Evolutionary conservation across 768 basidiomycete species (phyloP).

Genomic region (Ephemerocybe angulata): DNA sequence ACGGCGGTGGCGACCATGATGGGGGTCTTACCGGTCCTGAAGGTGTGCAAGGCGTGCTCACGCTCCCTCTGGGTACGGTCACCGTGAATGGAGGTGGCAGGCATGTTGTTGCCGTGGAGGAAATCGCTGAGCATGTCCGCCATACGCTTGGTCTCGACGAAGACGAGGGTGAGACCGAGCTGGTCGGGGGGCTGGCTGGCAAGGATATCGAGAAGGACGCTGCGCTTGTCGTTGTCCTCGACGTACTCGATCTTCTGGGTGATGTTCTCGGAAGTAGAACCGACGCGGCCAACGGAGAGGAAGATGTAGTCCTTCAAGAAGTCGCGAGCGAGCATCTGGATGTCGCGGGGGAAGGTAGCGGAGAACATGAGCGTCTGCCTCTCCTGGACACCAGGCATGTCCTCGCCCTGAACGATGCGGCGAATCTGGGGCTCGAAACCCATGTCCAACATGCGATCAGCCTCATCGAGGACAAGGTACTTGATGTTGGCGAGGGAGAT

Average conservation of each 20-base stretch:
- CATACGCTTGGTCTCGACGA: constrained; percentile 99
- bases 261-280: constrained; percentile 98
- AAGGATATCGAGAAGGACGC: constrained; percentile 91
- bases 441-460: constrained; percentile 99
- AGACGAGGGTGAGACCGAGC: constrained; percentile 84
- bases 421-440: constrained; percentile 99
- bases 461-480: constrained; percentile 98
- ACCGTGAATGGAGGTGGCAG: constrained; percentile 96
- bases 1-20: constrained; percentile 98
- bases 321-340: constrained; percentile 93
- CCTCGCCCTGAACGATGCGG: constrained; percentile 95
- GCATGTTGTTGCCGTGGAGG: constrained; percentile 75
- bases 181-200: constrained; percentile 64
- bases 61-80: constrained; percentile 98
- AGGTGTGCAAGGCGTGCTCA: constrained; percentile 91
- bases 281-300: constrained; percentile 97
- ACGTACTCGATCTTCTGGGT: constrained; percentile 99
- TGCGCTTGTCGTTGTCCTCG: constrained; percentile 95
- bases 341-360: constrained; percentile 98
- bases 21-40: constrained; percentile 92
- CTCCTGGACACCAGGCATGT: constrained; percentile 91
- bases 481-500: constrained; percentile 96
- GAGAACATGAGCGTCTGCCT: constrained; percentile 99
- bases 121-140: constrained; percentile 98
- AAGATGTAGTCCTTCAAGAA: constrained; percentile 99